Percentiles rank a stretch among this genome's conserved stretches.
phyloP scores from a whole-genome alignment of 2,329 filamentous ascomycete genomes.

The Penicillium brasilianum region DNA sequence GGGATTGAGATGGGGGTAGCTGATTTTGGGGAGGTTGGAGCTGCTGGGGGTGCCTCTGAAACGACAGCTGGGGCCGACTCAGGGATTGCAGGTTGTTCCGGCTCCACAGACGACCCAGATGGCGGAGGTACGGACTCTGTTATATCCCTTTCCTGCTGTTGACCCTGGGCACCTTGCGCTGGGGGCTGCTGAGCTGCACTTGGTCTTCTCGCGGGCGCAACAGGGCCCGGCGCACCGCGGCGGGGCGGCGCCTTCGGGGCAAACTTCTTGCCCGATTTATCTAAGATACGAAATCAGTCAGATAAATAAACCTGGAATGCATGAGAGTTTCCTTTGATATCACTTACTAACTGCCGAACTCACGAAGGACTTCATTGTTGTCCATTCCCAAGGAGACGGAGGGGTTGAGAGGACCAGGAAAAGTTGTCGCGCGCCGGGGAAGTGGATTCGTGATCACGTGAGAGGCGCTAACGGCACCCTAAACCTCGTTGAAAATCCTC shows the following conservation, averaged over 20 bases:
- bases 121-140: slow-evolving; percentile 6
- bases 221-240: slow-evolving; percentile 51
- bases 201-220: slow-evolving; percentile 45
- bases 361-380: slow-evolving; percentile 55
- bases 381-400: slow-evolving; percentile 29
- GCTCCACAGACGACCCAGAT: slow-evolving; percentile 8
- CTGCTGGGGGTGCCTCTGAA: slow-evolving; percentile 28
- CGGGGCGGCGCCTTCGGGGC: slow-evolving; percentile 71
- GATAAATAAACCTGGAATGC: neutral
- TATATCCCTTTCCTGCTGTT: slow-evolving; percentile 11
- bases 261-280: slow-evolving; percentile 76
- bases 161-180: slow-evolving; percentile 17
- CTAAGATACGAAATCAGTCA: slow-evolving; percentile 33
- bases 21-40: slow-evolving; percentile 30
- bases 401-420: slow-evolving; percentile 22
- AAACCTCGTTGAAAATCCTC: slow-evolving; percentile 50
- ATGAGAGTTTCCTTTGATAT: no score
- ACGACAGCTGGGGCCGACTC: slow-evolving; percentile 17
- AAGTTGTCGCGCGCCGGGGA: slow-evolving; percentile 32
- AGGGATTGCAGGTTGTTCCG: slow-evolving; percentile 5
- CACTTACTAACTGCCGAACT: slow-evolving; percentile 59
- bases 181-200: slow-evolving; percentile 46
- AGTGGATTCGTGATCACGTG: slow-evolving; percentile 45
- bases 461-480: slow-evolving; percentile 38
- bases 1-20: slow-evolving; percentile 36